phyloP scores from a whole-genome alignment of 345 rosid genomes.

The Lagerstroemia speciosa region DNA sequence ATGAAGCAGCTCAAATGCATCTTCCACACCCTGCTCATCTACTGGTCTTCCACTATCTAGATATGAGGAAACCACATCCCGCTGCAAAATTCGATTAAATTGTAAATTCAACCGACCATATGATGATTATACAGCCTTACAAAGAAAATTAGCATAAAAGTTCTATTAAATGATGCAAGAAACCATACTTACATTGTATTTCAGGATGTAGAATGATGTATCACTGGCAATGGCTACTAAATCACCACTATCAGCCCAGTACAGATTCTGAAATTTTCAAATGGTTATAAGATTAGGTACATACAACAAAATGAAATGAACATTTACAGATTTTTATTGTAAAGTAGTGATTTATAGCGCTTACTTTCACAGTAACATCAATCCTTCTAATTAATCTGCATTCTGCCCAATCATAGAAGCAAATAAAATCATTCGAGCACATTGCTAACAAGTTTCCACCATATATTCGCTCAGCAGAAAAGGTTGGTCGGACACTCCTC shows the following conservation, averaged over 20 bases:
- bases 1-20: constrained; percentile 98
- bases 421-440: constrained; percentile 96
- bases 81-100: constrained; percentile 35
- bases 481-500: constrained; percentile 83
- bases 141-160: background rate
- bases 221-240: constrained; percentile 95
- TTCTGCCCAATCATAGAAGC: constrained; percentile 99
- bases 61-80: constrained; percentile 77
- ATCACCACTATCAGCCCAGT: constrained; percentile 99
- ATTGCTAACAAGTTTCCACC: constrained; percentile 94
- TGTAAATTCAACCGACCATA: background rate
- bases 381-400: constrained; percentile 95
- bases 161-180: background rate
- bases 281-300: background rate
- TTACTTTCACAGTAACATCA: constrained; percentile 96
- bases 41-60: constrained; percentile 83
- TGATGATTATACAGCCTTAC: background rate
- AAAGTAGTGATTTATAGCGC: constrained; percentile 11
- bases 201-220: constrained; percentile 90
- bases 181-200: constrained; percentile 60
- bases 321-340: background rate
- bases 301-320: background rate
- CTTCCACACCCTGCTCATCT: constrained; percentile 98
- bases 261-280: constrained; percentile 61
- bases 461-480: constrained; percentile 79